Evolutionary conservation across 2,329 filamentous ascomycete genomes (phyloP).

Genomic region (Pseudogymnoascus verrucosus): DNA sequence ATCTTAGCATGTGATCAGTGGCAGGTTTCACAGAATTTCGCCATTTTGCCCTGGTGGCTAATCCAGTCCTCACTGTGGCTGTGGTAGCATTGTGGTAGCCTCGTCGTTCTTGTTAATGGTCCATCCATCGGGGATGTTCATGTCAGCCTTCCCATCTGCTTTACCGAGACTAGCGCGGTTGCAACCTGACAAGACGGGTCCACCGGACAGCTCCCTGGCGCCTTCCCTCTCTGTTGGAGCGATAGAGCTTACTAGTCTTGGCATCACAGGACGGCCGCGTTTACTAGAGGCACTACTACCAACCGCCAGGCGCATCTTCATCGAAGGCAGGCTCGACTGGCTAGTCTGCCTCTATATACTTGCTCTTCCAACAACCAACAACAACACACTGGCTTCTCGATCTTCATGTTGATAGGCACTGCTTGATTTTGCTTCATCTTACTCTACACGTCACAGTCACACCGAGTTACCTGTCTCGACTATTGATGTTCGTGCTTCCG

Average conservation of each 20-base stretch:
- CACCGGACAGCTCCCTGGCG: constrained; percentile 2
- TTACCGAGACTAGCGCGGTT: not conserved
- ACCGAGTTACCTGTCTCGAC: not conserved
- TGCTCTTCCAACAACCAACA: not conserved
- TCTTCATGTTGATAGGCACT: not conserved
- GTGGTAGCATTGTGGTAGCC: not conserved
- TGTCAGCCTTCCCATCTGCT: not conserved
- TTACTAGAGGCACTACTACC: not conserved
- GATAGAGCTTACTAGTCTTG: constrained; percentile 7
- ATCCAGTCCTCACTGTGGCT: not conserved
- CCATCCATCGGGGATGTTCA: not conserved
- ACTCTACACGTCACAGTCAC: constrained; percentile 3
- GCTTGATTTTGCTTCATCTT: not conserved
- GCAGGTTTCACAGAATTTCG: not conserved
- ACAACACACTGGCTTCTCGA: not conserved
- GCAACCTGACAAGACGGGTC: not conserved
- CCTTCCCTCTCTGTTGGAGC: not conserved
- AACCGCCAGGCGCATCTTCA: constrained; percentile 3
- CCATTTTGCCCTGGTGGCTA: not conserved
- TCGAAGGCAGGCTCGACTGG: not conserved
- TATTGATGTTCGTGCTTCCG: constrained; percentile 3
- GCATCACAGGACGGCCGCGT: constrained; percentile 5
- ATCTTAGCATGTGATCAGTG: not conserved
- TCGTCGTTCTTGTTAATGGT: not conserved
- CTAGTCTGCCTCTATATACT: constrained; percentile 6